Base-by-base conservation (phyloP, 805 yeast genomes). In the Nakazawaea wickerhamii region DNA sequence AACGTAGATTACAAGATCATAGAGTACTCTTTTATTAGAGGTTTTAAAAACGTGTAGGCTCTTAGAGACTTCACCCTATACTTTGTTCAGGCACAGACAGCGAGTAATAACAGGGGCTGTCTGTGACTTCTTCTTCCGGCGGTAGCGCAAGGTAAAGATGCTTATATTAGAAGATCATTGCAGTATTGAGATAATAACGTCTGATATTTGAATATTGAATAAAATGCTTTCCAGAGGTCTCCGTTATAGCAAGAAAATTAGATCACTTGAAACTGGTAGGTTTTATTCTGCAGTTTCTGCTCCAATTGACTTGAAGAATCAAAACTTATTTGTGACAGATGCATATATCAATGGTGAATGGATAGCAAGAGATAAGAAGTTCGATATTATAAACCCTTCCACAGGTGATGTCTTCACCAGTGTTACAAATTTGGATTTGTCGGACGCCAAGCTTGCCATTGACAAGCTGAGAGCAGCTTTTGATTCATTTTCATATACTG, bases 371-470 rank as follows among this genome's bases (percentile, higher is more conserved):
- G 58, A 66, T 6, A 64, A 67, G 14, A 60, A 70, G 3, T 89
- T 88, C 58, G 63, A 69, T 3, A 95, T 90, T 14, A 59, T 62
- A 11, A 87, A 91, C 58, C 97, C 97, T 4, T 95, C 95, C 0
- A 70, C 73, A 20, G 70, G 66, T 18, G 70, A 70, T 15, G 63
- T 67, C 13, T 51, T 80, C 20, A 73, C 79, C 5, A 62, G 67
- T 3, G 83, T 84, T 2, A 75, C 84, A 8, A 79, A 83, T 26
- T 61, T 71, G 9, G 57, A 60, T 9, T 57, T 66, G 4, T 83
- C 76, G 36, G 73, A 68, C 41, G 75, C 68, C 33, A 59, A 64
- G 33, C 55, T 55, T 19, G 86, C 93, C 2, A 75, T 85, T 45
- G 64, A 63, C 13, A 65, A 67, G 17, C 86, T 91, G 2, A 48